Evolutionary conservation across 2,329 filamentous ascomycete genomes (phyloP), one percentile per base, ranked within the genome.

Genomic region (Pyrenochaeta sp.): DNA sequence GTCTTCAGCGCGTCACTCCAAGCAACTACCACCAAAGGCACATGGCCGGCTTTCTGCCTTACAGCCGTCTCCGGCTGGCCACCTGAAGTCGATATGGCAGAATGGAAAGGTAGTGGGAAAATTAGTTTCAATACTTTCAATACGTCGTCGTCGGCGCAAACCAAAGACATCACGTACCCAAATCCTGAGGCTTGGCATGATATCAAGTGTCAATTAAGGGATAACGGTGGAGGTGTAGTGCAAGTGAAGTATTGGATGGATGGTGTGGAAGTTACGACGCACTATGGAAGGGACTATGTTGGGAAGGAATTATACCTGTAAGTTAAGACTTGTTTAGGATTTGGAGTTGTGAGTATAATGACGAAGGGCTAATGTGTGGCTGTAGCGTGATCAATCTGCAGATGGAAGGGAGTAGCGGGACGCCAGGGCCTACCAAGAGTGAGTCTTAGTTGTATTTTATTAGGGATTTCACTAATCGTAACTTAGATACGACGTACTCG

Each of bases 1-100:
- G 72, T 80, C 46, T 80, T 82, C 61, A 63, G 58, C 1, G 79
- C 71, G 0, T 70, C 75, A 12, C 80, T 82, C 56, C 68, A 76
- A 50, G 80, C 80, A 0, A 70, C 79, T 0, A 72, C 72, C 0
- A 66, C 64, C 5, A 64, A 76, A 25, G 45, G 45, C 6, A 85
- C 84, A 0, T 87, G 85, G 85, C 85, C 85, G 0, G 85, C 85
- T 0, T 87, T 87, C 64, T 87, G 85, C 85, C 72, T 87, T 13
- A 86, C 84, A 1, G 84, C 78, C 0, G 83, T 84, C 0, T 68
- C 83, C 44, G 78, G 80, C 0, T 87, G 85, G 85, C 85, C 85
- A 15, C 85, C 85, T 0, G 85, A 87, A 79, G 81, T 87, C 54
- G 85, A 87, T 67, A 79, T 87, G 73, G 85, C 85, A 1, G 85